Evolutionary conservation across 2,329 filamentous ascomycete species (phyloP), one percentile per base, ranked within the genome.

Genomic region (Amphichorda felina): DNA sequence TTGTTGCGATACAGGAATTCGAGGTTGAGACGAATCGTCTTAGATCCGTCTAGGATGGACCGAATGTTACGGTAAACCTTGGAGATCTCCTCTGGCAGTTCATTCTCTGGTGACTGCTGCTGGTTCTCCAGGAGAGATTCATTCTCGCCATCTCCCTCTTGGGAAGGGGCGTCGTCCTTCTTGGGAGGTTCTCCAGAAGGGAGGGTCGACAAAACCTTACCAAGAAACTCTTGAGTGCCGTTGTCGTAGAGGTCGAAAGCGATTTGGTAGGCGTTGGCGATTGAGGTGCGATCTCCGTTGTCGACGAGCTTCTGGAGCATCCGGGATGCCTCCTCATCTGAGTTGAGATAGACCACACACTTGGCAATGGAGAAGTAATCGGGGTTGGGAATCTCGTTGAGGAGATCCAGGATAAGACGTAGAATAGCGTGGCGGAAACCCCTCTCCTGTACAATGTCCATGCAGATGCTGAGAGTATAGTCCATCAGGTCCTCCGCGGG

Each of bases 191-290:
- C 63, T 9, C 61, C 59, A 14, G 71, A 67, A 0, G 87, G 84
- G 22, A 96, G 66, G 31, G 84, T 78, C 39, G 83, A 76, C 50
- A 89, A 79, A 30, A 98, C 84, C 60, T 91, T 95, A 45, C 79
- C 79, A 17, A 98, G 61, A 49, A 98, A 98, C 54, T 96, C 91
- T 50, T 98, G 91, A 0, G 91, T 96, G 46, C 91, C 91, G 52
- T 98, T 98, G 61, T 98, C 91, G 59, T 95, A 96, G 5, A 98
- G 70, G 51, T 98, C 91, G 50, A 98, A 98, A 2, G 89, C 91
- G 38, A 98, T 94, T 56, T 98, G 91, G 57, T 96, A 98, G 14
- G 91, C 91, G 34, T 85, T 81, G 15, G 88, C 83, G 13, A 85
- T 74, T 1, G 86, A 87, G 40, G 77, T 77, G 34, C 77, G 70